Evolutionary conservation across 2,329 filamentous ascomycete genomes (phyloP).

Genomic region (Exophiala phaeomuriformis): DNA sequence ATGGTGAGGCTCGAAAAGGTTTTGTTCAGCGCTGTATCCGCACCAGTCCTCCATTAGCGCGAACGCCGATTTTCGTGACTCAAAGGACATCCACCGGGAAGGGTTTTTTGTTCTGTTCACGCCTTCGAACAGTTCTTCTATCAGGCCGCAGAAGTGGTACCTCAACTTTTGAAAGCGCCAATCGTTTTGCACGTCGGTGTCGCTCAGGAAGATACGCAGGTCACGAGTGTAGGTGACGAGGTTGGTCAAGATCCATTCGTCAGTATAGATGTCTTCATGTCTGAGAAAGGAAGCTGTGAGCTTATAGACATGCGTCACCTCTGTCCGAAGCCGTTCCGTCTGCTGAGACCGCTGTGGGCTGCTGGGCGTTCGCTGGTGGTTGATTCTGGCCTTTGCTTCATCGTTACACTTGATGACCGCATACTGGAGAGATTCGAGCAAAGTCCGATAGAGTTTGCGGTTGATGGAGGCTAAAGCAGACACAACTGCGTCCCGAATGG

Average conservation of each 20-base stretch:
- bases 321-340: conserved; percentile 80
- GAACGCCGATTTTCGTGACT: conserved; percentile 90
- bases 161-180: conserved; percentile 89
- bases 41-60: conserved; percentile 99
- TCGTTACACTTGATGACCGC: conserved; percentile 81
- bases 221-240: conserved; percentile 86
- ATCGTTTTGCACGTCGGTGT: conserved; percentile 87
- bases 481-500: conserved; percentile 84
- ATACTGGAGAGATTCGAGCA: conserved; percentile 83
- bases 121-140: conserved; percentile 87
- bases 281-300: conserved; percentile 84
- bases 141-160: conserved; percentile 86
- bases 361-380: conserved; percentile 76
- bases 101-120: conserved; percentile 80
- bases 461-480: conserved; percentile 91
- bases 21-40: conserved; percentile 88
- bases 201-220: conserved; percentile 87
- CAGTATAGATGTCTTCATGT: conserved; percentile 67
- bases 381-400: conserved; percentile 73
- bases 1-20: conserved; percentile 69
- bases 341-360: conserved; percentile 72
- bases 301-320: conserved; percentile 94
- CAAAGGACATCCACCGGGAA: conserved; percentile 93
- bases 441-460: conserved; percentile 79
- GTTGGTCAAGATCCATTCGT: conserved; percentile 86